phyloP scores from a whole-genome alignment of 2,329 filamentous ascomycete species.

The Anthostomella pinea region DNA sequence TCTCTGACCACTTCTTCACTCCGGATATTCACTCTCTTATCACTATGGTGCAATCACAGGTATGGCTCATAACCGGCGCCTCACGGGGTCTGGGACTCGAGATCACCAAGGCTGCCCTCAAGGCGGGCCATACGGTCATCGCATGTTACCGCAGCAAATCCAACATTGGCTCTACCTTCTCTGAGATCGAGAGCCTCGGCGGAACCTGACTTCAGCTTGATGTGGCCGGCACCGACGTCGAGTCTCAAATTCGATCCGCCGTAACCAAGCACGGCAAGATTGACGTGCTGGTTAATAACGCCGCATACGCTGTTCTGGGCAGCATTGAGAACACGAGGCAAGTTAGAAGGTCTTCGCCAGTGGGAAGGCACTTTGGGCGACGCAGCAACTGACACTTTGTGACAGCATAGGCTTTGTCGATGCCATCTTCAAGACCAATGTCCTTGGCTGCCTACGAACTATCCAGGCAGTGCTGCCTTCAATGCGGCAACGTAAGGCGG shows the following conservation, averaged over 20 bases:
- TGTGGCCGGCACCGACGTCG: slow-evolving; percentile 19
- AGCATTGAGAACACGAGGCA: slow-evolving; percentile 24
- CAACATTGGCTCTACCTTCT: slow-evolving; percentile 11
- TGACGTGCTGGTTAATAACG: slow-evolving; percentile 27
- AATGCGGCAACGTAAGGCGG: slow-evolving; percentile 25
- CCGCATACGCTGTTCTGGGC: slow-evolving; percentile 20
- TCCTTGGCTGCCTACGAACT: slow-evolving; percentile 25
- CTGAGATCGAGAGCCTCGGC: slow-evolving; percentile 23
- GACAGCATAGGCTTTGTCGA: slow-evolving; percentile 21
- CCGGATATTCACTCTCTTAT: not conserved
- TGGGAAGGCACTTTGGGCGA: too few species aligned
- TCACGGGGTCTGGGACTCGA: slow-evolving; percentile 25
- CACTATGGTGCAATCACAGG: slow-evolving; percentile 21
- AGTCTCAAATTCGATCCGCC: slow-evolving; percentile 17
- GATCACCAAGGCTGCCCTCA: slow-evolving; percentile 21
- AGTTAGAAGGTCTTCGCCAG: not conserved
- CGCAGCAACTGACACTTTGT: slow-evolving; percentile 7
- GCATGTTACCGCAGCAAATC: slow-evolving; percentile 23
- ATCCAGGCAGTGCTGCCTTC: slow-evolving; percentile 24
- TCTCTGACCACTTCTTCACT: not conserved
- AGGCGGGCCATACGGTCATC: slow-evolving; percentile 24
- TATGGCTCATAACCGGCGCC: slow-evolving; percentile 28
- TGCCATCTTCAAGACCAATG: slow-evolving; percentile 24
- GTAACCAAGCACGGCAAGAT: slow-evolving; percentile 19
- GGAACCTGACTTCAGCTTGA: slow-evolving; percentile 25